Evolutionary conservation across 768 basidiomycete species (phyloP).

Genomic region (Tephrocybe rancida): DNA sequence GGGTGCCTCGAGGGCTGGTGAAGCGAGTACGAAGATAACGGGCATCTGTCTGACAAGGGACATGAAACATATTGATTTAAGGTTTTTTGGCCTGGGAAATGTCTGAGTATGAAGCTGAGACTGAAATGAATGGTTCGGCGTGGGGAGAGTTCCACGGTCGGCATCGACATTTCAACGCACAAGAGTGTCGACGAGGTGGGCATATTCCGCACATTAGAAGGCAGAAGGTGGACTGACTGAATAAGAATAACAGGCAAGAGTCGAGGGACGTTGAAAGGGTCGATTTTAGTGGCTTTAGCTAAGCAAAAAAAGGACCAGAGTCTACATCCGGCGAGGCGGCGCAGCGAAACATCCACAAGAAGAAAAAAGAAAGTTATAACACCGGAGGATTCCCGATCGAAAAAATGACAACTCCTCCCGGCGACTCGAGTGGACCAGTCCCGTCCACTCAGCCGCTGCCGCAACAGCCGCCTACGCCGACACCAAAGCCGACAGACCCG

Average conservation of each 20-base stretch:
- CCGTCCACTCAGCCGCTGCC: constrained; percentile 43
- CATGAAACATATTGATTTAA: not conserved
- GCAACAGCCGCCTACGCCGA: constrained; percentile 47
- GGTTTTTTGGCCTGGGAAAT: constrained; percentile 20
- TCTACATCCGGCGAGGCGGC: constrained; percentile 33
- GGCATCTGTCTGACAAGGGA: not conserved
- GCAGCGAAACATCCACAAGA: constrained; percentile 28
- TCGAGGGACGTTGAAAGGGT: not conserved
- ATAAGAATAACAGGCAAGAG: not conserved
- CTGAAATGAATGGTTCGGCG: constrained; percentile 22
- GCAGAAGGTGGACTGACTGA: constrained; percentile 2
- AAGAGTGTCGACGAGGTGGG: constrained; percentile 8
- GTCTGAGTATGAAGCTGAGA: constrained; percentile 34
- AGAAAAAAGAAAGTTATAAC: constrained; percentile 43
- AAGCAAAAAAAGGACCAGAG: constrained; percentile 39
- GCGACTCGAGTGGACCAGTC: constrained; percentile 40
- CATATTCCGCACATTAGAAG: not conserved
- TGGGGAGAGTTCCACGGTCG: constrained; percentile 11
- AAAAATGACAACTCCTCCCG: constrained; percentile 55
- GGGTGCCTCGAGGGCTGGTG: not conserved
- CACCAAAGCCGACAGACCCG: constrained; percentile 44
- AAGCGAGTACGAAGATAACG: constrained; percentile 13
- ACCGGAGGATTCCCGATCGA: constrained; percentile 33
- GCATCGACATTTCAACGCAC: constrained; percentile 9
- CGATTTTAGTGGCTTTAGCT: constrained; percentile 27